Evolutionary conservation across 208 protist genomes (phyloP).

Genomic region (Jaenimonas drosophilae): DNA sequence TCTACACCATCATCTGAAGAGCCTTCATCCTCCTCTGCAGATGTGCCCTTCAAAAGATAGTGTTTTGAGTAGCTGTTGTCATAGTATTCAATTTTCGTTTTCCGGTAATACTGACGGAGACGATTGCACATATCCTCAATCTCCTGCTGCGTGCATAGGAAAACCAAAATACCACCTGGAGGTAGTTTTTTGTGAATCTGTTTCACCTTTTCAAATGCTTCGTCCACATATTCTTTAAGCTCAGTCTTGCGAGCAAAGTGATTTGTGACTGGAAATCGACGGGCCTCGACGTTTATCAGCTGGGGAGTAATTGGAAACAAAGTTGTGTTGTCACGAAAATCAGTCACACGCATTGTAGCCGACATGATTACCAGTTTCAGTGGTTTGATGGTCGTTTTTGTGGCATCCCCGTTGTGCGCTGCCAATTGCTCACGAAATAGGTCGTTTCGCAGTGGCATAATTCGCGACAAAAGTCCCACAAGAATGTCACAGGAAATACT

Average conservation of each 20-base stretch:
- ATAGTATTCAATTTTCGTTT: slow-evolving; percentile 82
- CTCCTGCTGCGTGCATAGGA: slow-evolving; percentile 95
- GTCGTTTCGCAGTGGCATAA: slow-evolving; percentile 93
- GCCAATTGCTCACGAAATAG: slow-evolving; percentile 65
- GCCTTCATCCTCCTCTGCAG: background rate
- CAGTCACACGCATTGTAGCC: slow-evolving; percentile 87
- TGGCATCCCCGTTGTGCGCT: slow-evolving; percentile 28
- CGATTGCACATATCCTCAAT: slow-evolving; percentile 87
- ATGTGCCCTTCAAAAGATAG: slow-evolving; percentile 9
- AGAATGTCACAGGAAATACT: slow-evolving; percentile 95
- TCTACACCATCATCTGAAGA: slow-evolving; percentile 12
- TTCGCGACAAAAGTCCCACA: slow-evolving; percentile 97
- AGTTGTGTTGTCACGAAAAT: slow-evolving; percentile 91
- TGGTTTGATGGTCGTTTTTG: slow-evolving; percentile 54
- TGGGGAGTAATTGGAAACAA: slow-evolving; percentile 94
- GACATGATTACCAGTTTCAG: slow-evolving; percentile 91
- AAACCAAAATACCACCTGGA: slow-evolving; percentile 96
- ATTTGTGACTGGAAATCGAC: slow-evolving; percentile 96
- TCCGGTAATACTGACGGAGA: slow-evolving; percentile 73
- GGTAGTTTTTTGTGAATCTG: slow-evolving; percentile 98
- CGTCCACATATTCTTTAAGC: slow-evolving; percentile 90
- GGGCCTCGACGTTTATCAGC: slow-evolving; percentile 92
- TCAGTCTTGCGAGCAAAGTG: slow-evolving; percentile 95
- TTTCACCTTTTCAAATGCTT: slow-evolving; percentile 91
- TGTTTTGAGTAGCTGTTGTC: slow-evolving; percentile 72